phyloP scores from a whole-genome alignment of 768 basidiomycete species.

The Dioszegia crocea region DNA sequence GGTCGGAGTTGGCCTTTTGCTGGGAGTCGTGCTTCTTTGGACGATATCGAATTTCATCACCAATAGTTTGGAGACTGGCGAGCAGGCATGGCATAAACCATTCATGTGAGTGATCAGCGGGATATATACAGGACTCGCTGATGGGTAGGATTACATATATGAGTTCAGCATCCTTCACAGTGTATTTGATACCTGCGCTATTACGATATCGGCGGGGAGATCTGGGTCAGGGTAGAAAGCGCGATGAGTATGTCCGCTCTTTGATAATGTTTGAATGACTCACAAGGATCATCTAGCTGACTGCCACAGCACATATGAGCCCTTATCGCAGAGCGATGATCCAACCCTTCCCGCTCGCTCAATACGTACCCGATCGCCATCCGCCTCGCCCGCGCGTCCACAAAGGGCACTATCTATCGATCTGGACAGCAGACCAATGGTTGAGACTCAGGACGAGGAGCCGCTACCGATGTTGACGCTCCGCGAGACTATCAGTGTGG shows the following conservation, averaged over 20 bases:
- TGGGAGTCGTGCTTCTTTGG: constrained; percentile 59
- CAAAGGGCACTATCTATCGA: not conserved
- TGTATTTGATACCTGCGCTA: constrained; percentile 69
- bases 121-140: not conserved
- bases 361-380: not conserved
- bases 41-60: constrained; percentile 79
- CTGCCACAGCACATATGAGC: constrained; percentile 8
- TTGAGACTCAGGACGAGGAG: not conserved
- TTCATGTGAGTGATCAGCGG: constrained; percentile 63
- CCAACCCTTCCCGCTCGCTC: not conserved
- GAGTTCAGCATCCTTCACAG: constrained; percentile 79
- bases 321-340: not conserved
- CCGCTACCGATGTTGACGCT: constrained; percentile 55
- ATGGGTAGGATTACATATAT: constrained; percentile 72
- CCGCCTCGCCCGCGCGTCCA: not conserved
- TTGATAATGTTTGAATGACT: no score
- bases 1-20: constrained; percentile 29
- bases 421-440: not conserved
- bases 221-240: not conserved
- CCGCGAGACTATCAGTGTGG: constrained; percentile 71
- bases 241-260: not conserved
- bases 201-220: constrained; percentile 49
- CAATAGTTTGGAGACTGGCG: constrained; percentile 58
- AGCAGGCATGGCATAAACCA: constrained; percentile 69
- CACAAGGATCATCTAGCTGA: constrained; percentile 12